Conservation (phyloP, 345 rosid genomes). For the Populus nigra region DNA sequence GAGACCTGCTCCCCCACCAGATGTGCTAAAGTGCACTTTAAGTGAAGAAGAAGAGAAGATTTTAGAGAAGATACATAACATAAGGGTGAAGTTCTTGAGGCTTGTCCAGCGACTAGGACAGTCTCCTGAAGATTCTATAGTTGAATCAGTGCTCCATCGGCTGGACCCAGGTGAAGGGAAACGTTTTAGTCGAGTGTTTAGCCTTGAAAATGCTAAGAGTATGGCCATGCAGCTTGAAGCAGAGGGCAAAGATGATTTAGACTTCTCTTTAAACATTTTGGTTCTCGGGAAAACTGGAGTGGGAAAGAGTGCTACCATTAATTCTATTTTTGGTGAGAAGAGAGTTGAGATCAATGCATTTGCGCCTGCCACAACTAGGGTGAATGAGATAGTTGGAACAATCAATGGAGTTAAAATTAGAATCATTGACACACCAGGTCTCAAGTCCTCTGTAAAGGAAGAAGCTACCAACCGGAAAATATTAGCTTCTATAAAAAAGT, state of each 20-base stretch:
- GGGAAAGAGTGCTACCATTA: conserved; percentile 91
- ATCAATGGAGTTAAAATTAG: conserved; percentile 68
- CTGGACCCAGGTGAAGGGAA: conserved; percentile 72
- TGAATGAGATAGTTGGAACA: conserved; percentile 62
- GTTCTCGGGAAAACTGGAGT: conserved; percentile 92
- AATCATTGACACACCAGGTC: conserved; percentile 76
- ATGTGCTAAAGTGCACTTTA: conserved; percentile 47
- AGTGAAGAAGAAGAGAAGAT: conserved; percentile 80
- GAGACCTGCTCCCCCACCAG: conserved; percentile 60
- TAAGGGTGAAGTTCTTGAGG: conserved; percentile 81
- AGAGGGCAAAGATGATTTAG: conserved; percentile 56
- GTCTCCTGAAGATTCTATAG: conserved; percentile 76
- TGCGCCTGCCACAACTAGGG: conserved; percentile 65
- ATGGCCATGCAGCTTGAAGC: conserved; percentile 69
- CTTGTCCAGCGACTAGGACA: conserved; percentile 76
- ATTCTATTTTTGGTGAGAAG: conserved; percentile 78
- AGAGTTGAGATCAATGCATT: conserved; percentile 69
- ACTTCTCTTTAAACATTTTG: conserved; percentile 69
- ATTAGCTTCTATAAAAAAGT: conserved; percentile 62
- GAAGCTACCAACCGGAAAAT: conserved; percentile 63
- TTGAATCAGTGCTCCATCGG: conserved; percentile 77
- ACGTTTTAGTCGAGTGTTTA: conserved; percentile 61
- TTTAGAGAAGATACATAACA: conserved; percentile 67
- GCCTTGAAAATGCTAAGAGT: conserved; percentile 75
- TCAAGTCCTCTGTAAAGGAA: conserved; percentile 77